Evolutionary conservation across 2,329 filamentous ascomycete genomes (phyloP).

Genomic region (Xylaria sp.): DNA sequence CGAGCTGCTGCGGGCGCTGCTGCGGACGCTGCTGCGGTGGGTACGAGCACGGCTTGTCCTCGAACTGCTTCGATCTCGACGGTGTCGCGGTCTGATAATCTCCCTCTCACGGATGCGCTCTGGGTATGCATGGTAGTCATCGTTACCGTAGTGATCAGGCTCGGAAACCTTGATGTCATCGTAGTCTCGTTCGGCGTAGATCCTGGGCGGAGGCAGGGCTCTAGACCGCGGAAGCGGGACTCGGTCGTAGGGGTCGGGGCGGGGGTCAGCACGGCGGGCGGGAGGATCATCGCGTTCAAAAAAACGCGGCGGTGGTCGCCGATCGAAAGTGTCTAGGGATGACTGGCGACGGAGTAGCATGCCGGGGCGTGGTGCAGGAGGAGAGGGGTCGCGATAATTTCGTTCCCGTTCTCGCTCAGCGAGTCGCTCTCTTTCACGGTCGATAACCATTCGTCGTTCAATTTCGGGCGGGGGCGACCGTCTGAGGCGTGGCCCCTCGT

Average conservation of each 20-base stretch:
- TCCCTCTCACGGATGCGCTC: constrained; percentile 66
- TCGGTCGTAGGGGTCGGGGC: constrained; percentile 56
- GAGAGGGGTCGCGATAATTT: constrained; percentile 51
- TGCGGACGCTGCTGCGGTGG: constrained; percentile 36
- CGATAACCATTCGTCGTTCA: constrained; percentile 59
- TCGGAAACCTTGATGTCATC: constrained; percentile 72
- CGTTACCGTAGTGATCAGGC: constrained; percentile 69
- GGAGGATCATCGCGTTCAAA: constrained; percentile 59
- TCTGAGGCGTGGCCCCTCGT: constrained; percentile 52
- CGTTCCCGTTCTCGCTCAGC: constrained; percentile 60
- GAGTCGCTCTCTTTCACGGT: constrained; percentile 59
- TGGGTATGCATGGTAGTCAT: constrained; percentile 67
- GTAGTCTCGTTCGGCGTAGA: constrained; percentile 58
- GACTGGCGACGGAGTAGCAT: constrained; percentile 78
- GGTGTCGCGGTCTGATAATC: constrained; percentile 52
- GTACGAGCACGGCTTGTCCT: constrained; percentile 39
- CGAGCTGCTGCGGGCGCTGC: constrained; percentile 37
- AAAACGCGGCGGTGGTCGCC: constrained; percentile 59
- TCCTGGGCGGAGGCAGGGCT: constrained; percentile 61
- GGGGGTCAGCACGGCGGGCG: constrained; percentile 58
- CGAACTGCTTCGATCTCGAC: constrained; percentile 48
- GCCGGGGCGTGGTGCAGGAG: constrained; percentile 61
- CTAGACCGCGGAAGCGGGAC: constrained; percentile 70
- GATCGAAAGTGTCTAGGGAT: constrained; percentile 87
- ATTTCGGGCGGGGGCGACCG: constrained; percentile 48